Conservation (phyloP, 345 rosid species). For the Sisymbrium altissimum region DNA sequence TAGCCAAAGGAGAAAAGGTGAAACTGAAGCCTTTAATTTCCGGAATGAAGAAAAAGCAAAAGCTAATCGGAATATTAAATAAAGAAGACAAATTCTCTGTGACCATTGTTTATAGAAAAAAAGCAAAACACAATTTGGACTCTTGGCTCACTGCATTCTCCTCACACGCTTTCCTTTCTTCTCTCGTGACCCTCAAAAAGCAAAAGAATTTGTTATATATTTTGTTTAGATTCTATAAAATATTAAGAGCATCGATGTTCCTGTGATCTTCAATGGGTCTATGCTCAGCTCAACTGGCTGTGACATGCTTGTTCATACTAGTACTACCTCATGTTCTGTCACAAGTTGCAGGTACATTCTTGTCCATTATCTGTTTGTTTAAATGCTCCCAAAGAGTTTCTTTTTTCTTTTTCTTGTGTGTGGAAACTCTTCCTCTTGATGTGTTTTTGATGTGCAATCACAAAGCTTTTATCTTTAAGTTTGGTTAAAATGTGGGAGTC, state of each 20-base stretch:
- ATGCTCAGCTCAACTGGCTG: conserved; percentile 34
- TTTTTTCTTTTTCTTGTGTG: neutral
- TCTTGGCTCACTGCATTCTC: conserved; percentile 14
- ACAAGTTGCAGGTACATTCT: conserved; percentile 59
- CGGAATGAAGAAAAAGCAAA: conserved; percentile 28
- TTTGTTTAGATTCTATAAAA: neutral
- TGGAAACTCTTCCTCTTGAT: neutral
- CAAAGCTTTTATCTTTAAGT: neutral
- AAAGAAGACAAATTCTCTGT: conserved; percentile 27
- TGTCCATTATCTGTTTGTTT: conserved; percentile 14
- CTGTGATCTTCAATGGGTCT: conserved; percentile 55
- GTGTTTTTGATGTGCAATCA: neutral
- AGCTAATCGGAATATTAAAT: conserved; percentile 23
- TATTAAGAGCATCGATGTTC: conserved; percentile 16
- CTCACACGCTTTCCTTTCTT: conserved; percentile 16
- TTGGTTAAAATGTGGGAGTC: neutral
- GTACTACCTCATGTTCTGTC: conserved; percentile 38
- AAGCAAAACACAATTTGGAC: conserved; percentile 11
- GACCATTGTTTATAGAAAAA: conserved; percentile 12
- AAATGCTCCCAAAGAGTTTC: conserved; percentile 18
- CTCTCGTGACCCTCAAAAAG: conserved; percentile 20
- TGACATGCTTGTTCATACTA: conserved; percentile 34
- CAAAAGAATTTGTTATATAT: neutral
- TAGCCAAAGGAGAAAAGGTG: conserved; percentile 26
- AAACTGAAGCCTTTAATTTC: conserved; percentile 20